Base-by-base conservation (phyloP, 345 rosid species). In the Fremontodendron californicum region DNA sequence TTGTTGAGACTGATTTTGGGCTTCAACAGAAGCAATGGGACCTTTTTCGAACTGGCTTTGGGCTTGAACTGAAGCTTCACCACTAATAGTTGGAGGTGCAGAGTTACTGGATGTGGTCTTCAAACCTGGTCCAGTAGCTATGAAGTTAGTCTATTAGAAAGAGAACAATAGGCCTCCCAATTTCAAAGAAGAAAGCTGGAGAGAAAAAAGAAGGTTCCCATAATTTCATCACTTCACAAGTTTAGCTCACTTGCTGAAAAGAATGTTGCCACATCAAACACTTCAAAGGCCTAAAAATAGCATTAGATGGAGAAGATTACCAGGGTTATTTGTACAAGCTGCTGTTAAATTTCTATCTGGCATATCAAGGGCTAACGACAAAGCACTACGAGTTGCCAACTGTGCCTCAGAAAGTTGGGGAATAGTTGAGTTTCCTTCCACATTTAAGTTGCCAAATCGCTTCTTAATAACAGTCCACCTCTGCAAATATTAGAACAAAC, bases 381-480 rank as follows among this genome's bases (percentile, higher is more conserved):
- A 74, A 52, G 99, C 99, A 82, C 80, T 90, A 73, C 90, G 90
- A 71, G 97, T 89, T 82, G 98, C 98, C 82, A 84, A 82, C 80
- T 86, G 90, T 42, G 87, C 91, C 88, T 90, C 98, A 29, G 92
- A 84, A 71, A 87, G 89, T 75, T 90, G 92, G 40, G 83, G 58
- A 73, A 88, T 86, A 64, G 83, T 61, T 0, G 89, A 82, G 75
- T 79, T 83, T 43, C 65, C 74, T 77, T 79, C 86, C 61, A 43
- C 31, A 72, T 77, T 89, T 68, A 74, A 6, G 77, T 84, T 82
- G 46, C 79, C 86, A 19, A 52, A 74, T 74, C 81, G 76, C 88
- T 87, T 92, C 84, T 85, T 83, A 77, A 93, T 79, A 75, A 72
- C 77, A 48, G 77, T 78, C 96, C 94, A 96, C 78, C 98, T 89